Conservation (phyloP, 2,329 filamentous ascomycete species). For the Trichoderma hamatum region DNA sequence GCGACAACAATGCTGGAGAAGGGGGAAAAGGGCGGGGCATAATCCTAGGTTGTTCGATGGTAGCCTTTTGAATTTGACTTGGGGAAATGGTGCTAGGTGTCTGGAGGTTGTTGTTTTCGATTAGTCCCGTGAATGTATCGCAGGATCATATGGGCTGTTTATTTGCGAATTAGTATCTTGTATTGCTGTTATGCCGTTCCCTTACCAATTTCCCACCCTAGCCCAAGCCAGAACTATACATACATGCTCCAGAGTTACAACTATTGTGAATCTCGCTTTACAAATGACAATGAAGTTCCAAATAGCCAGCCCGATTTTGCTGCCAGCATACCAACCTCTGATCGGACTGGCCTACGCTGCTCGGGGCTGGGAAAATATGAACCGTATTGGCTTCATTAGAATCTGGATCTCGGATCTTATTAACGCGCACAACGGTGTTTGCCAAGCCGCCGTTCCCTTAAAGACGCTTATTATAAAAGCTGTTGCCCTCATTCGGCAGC, state of each 20-base stretch:
- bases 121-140: neutral
- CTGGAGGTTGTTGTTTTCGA: neutral
- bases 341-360: neutral
- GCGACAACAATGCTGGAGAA: slow-evolving; percentile 24
- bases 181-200: neutral
- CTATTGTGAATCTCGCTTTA: neutral
- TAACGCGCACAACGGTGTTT: neutral
- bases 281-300: no score
- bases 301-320: no score
- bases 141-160: neutral
- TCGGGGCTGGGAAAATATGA: neutral
- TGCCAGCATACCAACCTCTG: neutral
- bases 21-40: neutral
- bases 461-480: neutral
- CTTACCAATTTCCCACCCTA: neutral
- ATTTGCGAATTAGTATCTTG: neutral
- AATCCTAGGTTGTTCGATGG: neutral
- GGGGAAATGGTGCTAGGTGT: neutral
- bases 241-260: neutral
- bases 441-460: neutral
- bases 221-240: neutral
- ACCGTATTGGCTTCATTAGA: neutral
- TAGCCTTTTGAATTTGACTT: neutral
- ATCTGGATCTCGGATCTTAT: neutral
- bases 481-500: neutral